phyloP scores from a whole-genome alignment of 1,284 basidiomycete genomes.

The Apiotrichum siamense region DNA sequence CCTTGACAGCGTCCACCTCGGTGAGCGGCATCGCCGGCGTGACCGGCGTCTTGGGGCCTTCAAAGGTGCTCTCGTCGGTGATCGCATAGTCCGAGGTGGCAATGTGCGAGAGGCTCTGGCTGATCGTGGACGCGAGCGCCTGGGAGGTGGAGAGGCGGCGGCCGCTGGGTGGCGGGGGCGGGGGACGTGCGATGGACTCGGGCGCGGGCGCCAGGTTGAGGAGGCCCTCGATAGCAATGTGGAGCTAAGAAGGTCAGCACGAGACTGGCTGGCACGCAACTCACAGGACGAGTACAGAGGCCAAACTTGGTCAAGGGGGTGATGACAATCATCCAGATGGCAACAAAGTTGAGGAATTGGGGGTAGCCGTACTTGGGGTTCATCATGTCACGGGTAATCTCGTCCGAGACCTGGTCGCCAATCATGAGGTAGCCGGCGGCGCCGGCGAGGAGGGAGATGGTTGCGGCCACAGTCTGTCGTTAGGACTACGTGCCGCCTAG shows the following conservation, averaged over 20 bases:
- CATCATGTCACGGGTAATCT: constrained; percentile 83
- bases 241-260: constrained; percentile 51
- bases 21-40: not conserved
- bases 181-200: constrained; percentile 6
- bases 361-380: constrained; percentile 67
- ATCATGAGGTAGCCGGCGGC: constrained; percentile 89
- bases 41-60: constrained; percentile 5
- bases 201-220: constrained; percentile 56
- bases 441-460: constrained; percentile 73
- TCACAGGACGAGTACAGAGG: constrained; percentile 66
- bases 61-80: not conserved
- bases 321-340: constrained; percentile 84
- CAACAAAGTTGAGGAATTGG: constrained; percentile 63
- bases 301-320: constrained; percentile 86
- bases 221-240: constrained; percentile 68
- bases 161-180: not conserved
- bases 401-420: constrained; percentile 71
- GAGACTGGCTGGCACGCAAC: not conserved
- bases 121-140: constrained; percentile 9
- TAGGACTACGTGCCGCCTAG: not conserved
- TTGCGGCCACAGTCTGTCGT: constrained; percentile 53
- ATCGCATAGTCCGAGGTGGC: constrained; percentile 12
- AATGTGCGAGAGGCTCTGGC: constrained; percentile 4
- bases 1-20: not conserved
- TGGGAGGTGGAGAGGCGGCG: not conserved